Evolutionary conservation across 2,329 filamentous ascomycete genomes (phyloP).

Genomic region (Paraphaeosphaeria sporulosa): DNA sequence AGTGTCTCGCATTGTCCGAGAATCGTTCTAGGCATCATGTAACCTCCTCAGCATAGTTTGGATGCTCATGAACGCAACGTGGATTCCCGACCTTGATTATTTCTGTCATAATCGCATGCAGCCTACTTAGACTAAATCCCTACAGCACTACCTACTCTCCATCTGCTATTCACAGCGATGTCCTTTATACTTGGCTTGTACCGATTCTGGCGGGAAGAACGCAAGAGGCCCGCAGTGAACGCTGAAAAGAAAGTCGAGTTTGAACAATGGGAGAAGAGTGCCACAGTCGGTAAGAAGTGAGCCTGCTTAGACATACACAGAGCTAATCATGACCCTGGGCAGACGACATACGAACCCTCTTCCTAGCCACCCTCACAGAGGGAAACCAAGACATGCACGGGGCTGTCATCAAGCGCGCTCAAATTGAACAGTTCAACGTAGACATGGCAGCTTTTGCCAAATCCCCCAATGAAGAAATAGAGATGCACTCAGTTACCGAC

Average conservation of each 20-base stretch:
- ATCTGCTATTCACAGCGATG: no score
- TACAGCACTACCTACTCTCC: neutral
- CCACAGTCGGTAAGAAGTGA: neutral
- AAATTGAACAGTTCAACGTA: neutral
- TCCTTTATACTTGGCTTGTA: neutral
- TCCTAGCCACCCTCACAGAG: neutral
- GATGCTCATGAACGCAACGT: neutral
- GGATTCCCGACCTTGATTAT: neutral
- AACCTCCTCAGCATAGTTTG: neutral
- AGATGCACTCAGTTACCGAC: neutral
- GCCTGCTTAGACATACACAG: neutral
- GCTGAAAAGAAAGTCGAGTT: neutral
- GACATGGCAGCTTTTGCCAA: neutral
- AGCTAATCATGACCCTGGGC: neutral
- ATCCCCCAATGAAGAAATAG: neutral
- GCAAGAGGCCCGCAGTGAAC: neutral
- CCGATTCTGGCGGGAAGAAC: neutral
- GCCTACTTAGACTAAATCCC: neutral
- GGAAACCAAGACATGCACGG: neutral
- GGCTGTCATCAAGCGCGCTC: neutral
- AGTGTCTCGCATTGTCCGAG: neutral
- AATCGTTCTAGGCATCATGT: neutral
- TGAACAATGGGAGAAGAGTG: neutral
- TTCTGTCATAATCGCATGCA: neutral
- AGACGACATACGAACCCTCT: conserved; percentile 1